Base-by-base conservation (phyloP, 495 filamentous ascomycete species). In the Hypoxylon cercidicola region DNA sequence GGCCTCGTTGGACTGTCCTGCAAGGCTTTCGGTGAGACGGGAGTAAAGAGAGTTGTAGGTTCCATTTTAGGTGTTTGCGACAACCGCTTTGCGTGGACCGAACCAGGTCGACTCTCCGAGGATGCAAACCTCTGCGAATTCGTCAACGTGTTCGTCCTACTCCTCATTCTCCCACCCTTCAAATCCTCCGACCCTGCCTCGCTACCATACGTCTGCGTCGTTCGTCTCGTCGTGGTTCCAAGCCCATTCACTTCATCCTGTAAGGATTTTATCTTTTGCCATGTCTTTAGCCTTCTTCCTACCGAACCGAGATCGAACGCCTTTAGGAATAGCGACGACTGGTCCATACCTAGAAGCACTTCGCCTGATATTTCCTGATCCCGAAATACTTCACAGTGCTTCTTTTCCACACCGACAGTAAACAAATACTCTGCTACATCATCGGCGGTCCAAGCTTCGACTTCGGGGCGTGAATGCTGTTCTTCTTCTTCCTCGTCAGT, bases 351-450 rank as follows among this genome's bases (percentile, higher is more conserved):
- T 48, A 99, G 78, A 13, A 99, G 77, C 11, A 97, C 93, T 62
- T 97, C 92, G 34, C 96, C 96, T 11, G 90, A 87, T 55, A 99
- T 97, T 75, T 99, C 96, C 78, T 99, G 93, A 66, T 97, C 93
- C 65, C 89, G 84, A 68, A 99, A 99, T 9, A 97, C 89, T 41
- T 94, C 89, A 74, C 96, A 98, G 62, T 97, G 93, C 51, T 83
- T 85, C 40, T 85, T 82, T 66, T 97, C 93, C 16, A 98, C 88
- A 13, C 91, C 93, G 10, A 86, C 75, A 19, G 87, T 87, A 60
- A 93, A 92, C 64, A 98, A 79, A 69, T 94, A 92, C 57, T 93
- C 89, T 18, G 93, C 90, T 7, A 97, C 93, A 53, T 94, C 85
- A 39, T 82, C 77, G 0, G 92, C 87, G 20, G 79, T 84, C 96